phyloP scores from a whole-genome alignment of 2,329 filamentous ascomycete genomes.

The Orbilia javanica region DNA sequence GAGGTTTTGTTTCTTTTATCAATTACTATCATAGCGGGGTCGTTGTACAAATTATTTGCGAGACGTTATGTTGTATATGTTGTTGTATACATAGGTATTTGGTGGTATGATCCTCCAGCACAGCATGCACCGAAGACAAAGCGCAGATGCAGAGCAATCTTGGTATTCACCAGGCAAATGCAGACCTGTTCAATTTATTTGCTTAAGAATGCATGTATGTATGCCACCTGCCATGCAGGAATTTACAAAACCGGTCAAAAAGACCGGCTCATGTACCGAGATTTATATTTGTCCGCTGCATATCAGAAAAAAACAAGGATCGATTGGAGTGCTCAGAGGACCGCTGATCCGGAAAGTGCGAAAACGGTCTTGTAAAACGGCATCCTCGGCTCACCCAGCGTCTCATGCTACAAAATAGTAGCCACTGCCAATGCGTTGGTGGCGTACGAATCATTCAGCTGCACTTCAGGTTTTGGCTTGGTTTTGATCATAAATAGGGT shows the following conservation, averaged over 20 bases:
- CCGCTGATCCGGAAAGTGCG: not conserved
- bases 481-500: not conserved
- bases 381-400: constrained; percentile 9
- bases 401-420: not conserved
- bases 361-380: not conserved
- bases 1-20: not conserved
- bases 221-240: not conserved
- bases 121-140: not conserved
- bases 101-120: not conserved
- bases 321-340: not conserved
- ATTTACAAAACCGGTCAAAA: not conserved
- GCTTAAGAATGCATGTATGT: too few relatives aligned
- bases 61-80: constrained; percentile 35
- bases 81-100: not conserved
- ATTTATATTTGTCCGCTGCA: not conserved
- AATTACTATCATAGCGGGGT: constrained; percentile 12
- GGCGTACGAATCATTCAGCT: not conserved
- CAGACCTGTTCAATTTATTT: not conserved
- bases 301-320: not conserved
- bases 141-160: not conserved
- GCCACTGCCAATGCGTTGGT: constrained; percentile 1
- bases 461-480: not conserved
- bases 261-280: not conserved
- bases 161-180: not conserved
- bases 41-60: constrained; percentile 2